Conservation (phyloP, 352 stramenopile species). For the Ophiocytium majus region DNA sequence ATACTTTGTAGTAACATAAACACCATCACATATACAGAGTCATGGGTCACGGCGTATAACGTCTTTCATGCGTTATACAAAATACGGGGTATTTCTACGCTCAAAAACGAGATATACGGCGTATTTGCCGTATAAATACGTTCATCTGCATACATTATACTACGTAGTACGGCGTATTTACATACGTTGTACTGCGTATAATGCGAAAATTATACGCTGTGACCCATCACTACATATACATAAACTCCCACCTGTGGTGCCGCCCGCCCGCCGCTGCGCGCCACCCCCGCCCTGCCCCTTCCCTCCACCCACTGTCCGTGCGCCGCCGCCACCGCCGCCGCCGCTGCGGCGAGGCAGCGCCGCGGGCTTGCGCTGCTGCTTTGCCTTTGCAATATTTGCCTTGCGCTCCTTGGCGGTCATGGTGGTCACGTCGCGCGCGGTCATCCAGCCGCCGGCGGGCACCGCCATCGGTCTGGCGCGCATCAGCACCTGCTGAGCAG, state of each 20-base stretch:
- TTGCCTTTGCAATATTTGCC: background rate
- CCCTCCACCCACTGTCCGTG: background rate
- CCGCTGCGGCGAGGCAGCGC: background rate
- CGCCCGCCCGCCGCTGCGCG: background rate
- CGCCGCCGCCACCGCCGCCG: background rate
- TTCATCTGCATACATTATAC: too few relatives aligned
- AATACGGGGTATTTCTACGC: too few relatives aligned
- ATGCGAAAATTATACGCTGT: background rate
- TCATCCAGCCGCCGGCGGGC: background rate
- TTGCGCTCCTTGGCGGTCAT: background rate
- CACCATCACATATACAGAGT: too few relatives aligned
- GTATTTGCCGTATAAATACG: too few relatives aligned
- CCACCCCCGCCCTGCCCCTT: background rate
- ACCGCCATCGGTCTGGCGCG: background rate
- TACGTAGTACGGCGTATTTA: too few relatives aligned
- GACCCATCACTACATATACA: background rate
- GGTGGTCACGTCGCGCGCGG: background rate
- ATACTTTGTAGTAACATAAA: too few relatives aligned
- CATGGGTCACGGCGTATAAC: too few relatives aligned
- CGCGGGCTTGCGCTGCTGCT: background rate
- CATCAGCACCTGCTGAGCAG: background rate
- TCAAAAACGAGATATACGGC: too few relatives aligned
- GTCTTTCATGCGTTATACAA: too few relatives aligned
- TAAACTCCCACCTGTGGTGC: background rate
- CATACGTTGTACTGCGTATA: slow-evolving; percentile 9